A percentile compares a stretch with the other conserved stretches of the same genome.
Conservation (phyloP, 306 rosid species). For the Castanea sativa region DNA sequence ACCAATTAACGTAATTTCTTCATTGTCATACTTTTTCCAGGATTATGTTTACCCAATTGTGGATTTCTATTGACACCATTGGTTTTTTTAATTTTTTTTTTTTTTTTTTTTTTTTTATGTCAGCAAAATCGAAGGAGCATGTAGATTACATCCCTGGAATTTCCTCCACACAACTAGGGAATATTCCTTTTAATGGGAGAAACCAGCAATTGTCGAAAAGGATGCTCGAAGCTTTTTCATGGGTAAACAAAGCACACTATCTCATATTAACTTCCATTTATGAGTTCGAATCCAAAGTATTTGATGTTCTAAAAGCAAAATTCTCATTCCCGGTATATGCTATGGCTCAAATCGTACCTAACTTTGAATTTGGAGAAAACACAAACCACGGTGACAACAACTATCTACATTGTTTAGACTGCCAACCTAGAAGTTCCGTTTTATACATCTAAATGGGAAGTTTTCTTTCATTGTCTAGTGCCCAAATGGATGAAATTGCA, state of each 20-base stretch:
- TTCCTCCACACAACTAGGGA: too few species aligned
- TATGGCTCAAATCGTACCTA: slow-evolving; percentile 49
- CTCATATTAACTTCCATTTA: slow-evolving; percentile 41
- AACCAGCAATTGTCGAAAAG: slow-evolving; percentile 24
- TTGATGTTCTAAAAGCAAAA: slow-evolving; percentile 30
- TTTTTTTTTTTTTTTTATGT: too few species aligned
- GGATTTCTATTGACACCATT: too few species aligned
- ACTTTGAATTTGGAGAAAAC: slow-evolving; percentile 20
- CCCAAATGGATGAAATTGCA: background rate
- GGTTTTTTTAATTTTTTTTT: too few species aligned
- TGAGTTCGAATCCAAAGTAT: slow-evolving; percentile 40
- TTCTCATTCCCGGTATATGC: slow-evolving; percentile 41
- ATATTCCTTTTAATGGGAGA: slow-evolving; percentile 21
- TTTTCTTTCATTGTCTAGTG: background rate
- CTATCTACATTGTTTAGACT: slow-evolving; percentile 42
- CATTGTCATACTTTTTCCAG: too few species aligned
- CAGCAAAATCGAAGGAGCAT: background rate
- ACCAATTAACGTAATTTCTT: too few species aligned
- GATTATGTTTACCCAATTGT: too few species aligned
- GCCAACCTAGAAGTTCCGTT: background rate
- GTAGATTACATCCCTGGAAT: too few species aligned
- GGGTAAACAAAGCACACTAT: background rate
- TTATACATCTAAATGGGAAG: background rate
- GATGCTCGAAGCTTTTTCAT: slow-evolving; percentile 23
- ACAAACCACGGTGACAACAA: too few species aligned